Evolutionary conservation across 2,329 filamentous ascomycete species (phyloP).

Genomic region (Scedosporium aurantiacum): DNA sequence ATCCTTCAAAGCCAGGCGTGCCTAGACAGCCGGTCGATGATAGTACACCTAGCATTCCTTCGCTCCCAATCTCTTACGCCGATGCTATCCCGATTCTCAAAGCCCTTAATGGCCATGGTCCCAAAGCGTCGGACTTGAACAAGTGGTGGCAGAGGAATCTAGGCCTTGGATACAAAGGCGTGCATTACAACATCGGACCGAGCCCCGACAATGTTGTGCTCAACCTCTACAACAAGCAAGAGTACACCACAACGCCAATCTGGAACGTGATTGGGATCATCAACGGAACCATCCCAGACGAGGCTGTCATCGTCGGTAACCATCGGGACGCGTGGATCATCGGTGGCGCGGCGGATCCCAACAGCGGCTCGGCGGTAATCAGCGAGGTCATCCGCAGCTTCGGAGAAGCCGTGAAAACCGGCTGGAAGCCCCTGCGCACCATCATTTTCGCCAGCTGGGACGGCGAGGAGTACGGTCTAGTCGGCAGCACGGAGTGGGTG

Average conservation of each 20-base stretch:
- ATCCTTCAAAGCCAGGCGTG: slow-evolving; percentile 82
- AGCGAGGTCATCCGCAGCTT: slow-evolving; percentile 72
- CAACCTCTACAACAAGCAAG: slow-evolving; percentile 68
- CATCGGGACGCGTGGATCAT: slow-evolving; percentile 85
- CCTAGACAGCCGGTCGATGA: slow-evolving; percentile 61
- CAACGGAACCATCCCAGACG: slow-evolving; percentile 74
- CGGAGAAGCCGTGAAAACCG: slow-evolving; percentile 53
- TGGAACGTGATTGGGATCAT: slow-evolving; percentile 92
- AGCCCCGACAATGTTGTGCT: slow-evolving; percentile 61
- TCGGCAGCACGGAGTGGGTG: slow-evolving; percentile 88
- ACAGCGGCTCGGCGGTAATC: slow-evolving; percentile 67
- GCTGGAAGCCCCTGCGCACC: slow-evolving; percentile 59
- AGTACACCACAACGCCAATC: slow-evolving; percentile 69
- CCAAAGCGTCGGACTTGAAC: slow-evolving; percentile 62
- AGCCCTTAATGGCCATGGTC: slow-evolving; percentile 80
- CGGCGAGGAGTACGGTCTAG: slow-evolving; percentile 72
- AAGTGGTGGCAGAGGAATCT: slow-evolving; percentile 58
- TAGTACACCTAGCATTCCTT: slow-evolving; percentile 75
- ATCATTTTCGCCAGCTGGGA: slow-evolving; percentile 84
- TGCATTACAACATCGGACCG: slow-evolving; percentile 77
- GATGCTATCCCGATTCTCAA: slow-evolving; percentile 83
- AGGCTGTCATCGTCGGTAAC: slow-evolving; percentile 85
- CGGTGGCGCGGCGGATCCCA: slow-evolving; percentile 74
- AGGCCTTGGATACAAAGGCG: slow-evolving; percentile 67
- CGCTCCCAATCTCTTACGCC: slow-evolving; percentile 76